Evolutionary conservation across 2,329 filamentous ascomycete genomes (phyloP).

Genomic region (Colletotrichum sp.): DNA sequence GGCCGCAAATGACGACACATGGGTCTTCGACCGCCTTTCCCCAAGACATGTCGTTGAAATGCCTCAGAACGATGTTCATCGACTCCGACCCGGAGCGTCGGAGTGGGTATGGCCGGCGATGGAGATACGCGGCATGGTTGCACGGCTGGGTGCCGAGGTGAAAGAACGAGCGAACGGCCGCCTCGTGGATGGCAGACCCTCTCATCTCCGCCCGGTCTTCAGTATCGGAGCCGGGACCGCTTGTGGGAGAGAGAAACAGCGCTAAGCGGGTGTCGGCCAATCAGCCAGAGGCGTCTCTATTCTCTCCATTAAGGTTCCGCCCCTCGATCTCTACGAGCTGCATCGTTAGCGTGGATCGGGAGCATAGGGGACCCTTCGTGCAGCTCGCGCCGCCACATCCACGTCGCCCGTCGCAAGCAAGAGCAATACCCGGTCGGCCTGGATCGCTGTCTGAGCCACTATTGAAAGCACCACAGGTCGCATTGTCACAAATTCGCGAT

Average conservation of each 20-base stretch:
- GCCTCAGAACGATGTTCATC: background rate
- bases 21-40: background rate
- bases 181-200: background rate
- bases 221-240: background rate
- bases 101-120: background rate
- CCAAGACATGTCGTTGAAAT: background rate
- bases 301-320: background rate
- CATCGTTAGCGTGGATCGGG: conserved; percentile 32
- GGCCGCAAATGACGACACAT: background rate
- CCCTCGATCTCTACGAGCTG: conserved; percentile 29
- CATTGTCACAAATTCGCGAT: background rate
- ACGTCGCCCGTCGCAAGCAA: background rate
- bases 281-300: background rate
- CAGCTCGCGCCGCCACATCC: background rate
- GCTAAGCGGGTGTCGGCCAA: background rate
- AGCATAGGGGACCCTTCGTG: conserved; percentile 11
- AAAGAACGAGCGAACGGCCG: background rate
- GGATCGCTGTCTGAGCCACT: background rate
- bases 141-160: background rate
- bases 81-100: background rate
- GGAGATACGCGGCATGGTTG: background rate
- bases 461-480: background rate
- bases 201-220: background rate
- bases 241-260: background rate
- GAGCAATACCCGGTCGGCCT: background rate